Evolutionary conservation across 306 rosid species (phyloP).

Genomic region (Cucurbita argyrosperma): DNA sequence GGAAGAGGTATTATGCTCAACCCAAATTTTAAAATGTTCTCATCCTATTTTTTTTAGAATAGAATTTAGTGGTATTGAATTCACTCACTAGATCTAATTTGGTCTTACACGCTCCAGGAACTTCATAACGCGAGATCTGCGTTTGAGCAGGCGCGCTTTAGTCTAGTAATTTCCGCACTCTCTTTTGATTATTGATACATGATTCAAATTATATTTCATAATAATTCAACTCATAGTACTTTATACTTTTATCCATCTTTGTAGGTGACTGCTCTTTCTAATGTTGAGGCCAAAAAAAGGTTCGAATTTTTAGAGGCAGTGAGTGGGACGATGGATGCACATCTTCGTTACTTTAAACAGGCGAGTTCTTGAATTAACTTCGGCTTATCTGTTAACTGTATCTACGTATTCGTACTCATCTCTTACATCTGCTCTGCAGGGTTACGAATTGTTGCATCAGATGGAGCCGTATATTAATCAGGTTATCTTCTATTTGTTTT

Average conservation of each 20-base stretch:
- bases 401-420: background rate
- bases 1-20: conserved; percentile 60
- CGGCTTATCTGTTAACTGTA: background rate
- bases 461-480: conserved; percentile 89
- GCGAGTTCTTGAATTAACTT: conserved; percentile 14
- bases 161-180: conserved; percentile 37
- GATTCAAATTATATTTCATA: background rate
- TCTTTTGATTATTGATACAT: background rate
- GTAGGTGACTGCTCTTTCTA: conserved; percentile 88
- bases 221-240: conserved; percentile 4
- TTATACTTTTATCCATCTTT: conserved; percentile 1
- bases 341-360: conserved; percentile 98
- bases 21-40: background rate
- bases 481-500: conserved; percentile 29
- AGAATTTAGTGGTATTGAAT: background rate
- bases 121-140: conserved; percentile 84
- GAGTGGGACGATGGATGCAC: conserved; percentile 99
- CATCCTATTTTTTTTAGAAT: background rate
- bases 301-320: conserved; percentile 98
- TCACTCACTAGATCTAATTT: conserved; percentile 12
- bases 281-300: conserved; percentile 95
- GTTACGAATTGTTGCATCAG: conserved; percentile 54
- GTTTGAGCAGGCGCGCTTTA: conserved; percentile 97
- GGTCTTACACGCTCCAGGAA: conserved; percentile 46
- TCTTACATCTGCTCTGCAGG: conserved; percentile 15